These are phyloP conservation scores for Lachancea waltii DNA, from an alignment of 805 yeast species.

Conservation along the genomic window DNA sequence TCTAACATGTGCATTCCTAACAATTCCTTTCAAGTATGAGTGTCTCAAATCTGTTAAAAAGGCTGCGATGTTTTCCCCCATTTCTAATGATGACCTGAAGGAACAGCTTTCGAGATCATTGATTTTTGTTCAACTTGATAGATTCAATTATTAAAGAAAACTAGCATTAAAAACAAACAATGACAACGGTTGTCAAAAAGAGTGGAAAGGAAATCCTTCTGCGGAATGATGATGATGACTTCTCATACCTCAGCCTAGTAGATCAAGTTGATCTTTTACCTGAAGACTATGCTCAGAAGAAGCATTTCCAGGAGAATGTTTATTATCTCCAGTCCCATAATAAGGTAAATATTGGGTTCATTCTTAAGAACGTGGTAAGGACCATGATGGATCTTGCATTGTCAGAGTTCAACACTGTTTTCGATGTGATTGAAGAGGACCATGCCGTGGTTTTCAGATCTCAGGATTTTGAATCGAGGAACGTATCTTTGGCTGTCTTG, in stretches of 20 bases:
- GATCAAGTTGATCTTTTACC: slow-evolving; percentile 29
- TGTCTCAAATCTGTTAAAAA: slow-evolving; percentile 12
- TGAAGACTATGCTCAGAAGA: slow-evolving; percentile 13
- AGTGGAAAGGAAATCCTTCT: slow-evolving; percentile 17
- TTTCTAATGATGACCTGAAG: no score
- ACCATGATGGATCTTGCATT: slow-evolving; percentile 24
- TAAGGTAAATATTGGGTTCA: slow-evolving; percentile 34
- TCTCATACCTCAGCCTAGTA: slow-evolving; percentile 24
- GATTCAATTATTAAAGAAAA: not conserved
- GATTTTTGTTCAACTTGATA: not conserved
- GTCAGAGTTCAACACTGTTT: slow-evolving; percentile 14
- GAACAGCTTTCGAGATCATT: not conserved
- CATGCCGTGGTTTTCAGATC: slow-evolving; percentile 30
- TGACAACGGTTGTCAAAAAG: slow-evolving; percentile 19
- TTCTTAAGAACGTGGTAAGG: slow-evolving; percentile 32
- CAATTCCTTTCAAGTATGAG: slow-evolving; percentile 4
- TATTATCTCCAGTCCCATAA: slow-evolving; percentile 36
- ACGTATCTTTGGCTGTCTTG: slow-evolving; percentile 38
- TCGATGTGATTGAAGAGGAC: slow-evolving; percentile 27
- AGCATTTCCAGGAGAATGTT: slow-evolving; percentile 23
- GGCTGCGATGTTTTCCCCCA: slow-evolving; percentile 10
- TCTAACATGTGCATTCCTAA: slow-evolving; percentile 7
- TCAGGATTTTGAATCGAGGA: slow-evolving; percentile 27
- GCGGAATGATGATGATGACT: slow-evolving; percentile 20
- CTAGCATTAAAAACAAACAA: slow-evolving; percentile 2